phyloP scores from a whole-genome alignment of 306 rosid genomes.

The Abrus pulchellus region DNA sequence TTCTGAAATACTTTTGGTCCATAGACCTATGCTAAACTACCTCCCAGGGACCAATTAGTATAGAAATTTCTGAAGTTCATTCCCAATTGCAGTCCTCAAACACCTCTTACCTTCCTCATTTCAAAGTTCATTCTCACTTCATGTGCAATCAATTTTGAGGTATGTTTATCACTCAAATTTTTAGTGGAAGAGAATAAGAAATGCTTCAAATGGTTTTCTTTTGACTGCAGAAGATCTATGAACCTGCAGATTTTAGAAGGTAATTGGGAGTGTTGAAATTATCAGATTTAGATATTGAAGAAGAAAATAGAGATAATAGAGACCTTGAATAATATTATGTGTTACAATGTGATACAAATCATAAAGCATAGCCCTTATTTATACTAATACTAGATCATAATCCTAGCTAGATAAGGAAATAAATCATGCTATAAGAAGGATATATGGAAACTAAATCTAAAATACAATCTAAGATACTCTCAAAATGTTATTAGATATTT shows the following conservation, averaged over 20 bases:
- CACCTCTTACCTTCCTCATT: not conserved
- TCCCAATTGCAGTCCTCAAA: not conserved
- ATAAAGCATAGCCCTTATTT: not conserved
- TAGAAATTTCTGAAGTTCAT: not conserved
- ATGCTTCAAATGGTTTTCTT: conserved; percentile 30
- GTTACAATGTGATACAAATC: not conserved
- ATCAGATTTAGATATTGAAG: not conserved
- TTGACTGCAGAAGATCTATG: conserved; percentile 40
- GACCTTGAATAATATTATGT: not conserved
- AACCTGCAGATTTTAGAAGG: conserved; percentile 29
- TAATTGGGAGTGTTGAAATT: not conserved
- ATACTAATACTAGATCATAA: not conserved
- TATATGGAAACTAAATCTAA: not conserved
- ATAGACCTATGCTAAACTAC: not conserved
- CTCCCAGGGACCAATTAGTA: not conserved
- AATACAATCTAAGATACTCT: not conserved
- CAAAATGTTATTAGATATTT: conserved; percentile 4
- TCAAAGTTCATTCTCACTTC: not conserved
- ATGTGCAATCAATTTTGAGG: not conserved
- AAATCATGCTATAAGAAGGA: not conserved
- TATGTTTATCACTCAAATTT: not conserved
- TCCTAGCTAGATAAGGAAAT: not conserved
- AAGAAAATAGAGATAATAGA: not conserved
- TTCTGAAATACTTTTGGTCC: not conserved
- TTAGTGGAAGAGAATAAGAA: not conserved